phyloP scores from a whole-genome alignment of 2,329 filamentous ascomycete species.

The Aspergillus ruber region DNA sequence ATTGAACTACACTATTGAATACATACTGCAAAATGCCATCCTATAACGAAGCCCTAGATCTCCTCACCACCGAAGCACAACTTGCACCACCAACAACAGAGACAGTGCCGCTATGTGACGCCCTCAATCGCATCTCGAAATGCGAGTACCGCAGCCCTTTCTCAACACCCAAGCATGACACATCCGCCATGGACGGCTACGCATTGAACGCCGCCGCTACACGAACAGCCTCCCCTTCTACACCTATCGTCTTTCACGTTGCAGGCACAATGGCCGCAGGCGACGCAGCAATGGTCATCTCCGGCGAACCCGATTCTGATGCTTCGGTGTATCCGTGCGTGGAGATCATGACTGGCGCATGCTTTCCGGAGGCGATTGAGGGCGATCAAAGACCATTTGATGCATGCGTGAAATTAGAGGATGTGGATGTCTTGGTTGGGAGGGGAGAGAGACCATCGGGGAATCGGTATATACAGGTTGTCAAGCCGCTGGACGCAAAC shows the following conservation, averaged over 20 bases:
- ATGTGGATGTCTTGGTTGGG: slow-evolving; percentile 5
- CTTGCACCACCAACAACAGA: neutral
- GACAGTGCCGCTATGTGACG: neutral
- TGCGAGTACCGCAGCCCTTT: slow-evolving; percentile 2
- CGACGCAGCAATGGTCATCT: slow-evolving; percentile 6
- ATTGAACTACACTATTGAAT: neutral
- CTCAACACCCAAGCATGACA: slow-evolving; percentile 19
- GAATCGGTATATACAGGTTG: slow-evolving; percentile 8
- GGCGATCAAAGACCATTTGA: slow-evolving; percentile 5
- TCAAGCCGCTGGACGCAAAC: slow-evolving; percentile 8
- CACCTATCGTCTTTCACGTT: slow-evolving; percentile 14
- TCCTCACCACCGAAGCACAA: neutral
- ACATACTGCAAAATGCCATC: neutral
- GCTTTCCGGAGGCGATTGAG: slow-evolving; percentile 14
- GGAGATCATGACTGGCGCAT: slow-evolving; percentile 27
- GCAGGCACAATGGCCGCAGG: slow-evolving; percentile 13
- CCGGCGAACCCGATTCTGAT: neutral
- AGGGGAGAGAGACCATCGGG: neutral
- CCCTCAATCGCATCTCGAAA: neutral
- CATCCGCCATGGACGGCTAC: slow-evolving; percentile 26
- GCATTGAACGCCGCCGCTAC: slow-evolving; percentile 17
- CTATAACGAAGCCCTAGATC: neutral
- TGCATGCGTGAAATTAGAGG: slow-evolving; percentile 17
- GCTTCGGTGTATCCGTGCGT: slow-evolving; percentile 12
- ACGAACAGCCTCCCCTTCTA: slow-evolving; percentile 8